A percentile compares a stretch with the other conserved stretches of the same genome.
Evolutionary conservation across 371 early-diverging fungal genomes (phyloP).

Genomic region (Mucor ambiguus): DNA sequence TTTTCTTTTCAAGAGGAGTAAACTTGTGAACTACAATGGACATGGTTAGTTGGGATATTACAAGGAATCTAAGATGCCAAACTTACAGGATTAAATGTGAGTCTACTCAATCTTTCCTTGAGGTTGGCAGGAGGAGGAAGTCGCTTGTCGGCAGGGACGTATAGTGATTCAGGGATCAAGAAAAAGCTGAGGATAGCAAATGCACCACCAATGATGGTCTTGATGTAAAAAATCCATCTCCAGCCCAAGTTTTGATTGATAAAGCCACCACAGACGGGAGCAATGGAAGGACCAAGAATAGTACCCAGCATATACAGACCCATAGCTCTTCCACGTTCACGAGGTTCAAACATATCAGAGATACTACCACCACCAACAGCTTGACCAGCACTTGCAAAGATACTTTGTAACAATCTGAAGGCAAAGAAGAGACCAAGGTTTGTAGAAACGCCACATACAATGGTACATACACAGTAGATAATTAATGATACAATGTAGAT

Average conservation of each 20-base stretch:
- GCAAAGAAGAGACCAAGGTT: constrained; percentile 37
- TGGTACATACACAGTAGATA: constrained; percentile 31
- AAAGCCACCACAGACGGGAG: constrained; percentile 58
- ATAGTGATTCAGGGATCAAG: constrained; percentile 55
- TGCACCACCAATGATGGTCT: constrained; percentile 51
- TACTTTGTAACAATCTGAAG: constrained; percentile 38
- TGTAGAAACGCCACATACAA: constrained; percentile 34
- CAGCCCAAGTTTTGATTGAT: constrained; percentile 52
- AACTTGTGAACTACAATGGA: constrained; percentile 25
- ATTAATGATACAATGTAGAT: constrained; percentile 7
- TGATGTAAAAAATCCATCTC: constrained; percentile 60
- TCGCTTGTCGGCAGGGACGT: constrained; percentile 17
- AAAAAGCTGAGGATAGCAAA: constrained; percentile 39
- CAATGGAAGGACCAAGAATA: constrained; percentile 54
- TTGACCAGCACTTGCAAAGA: constrained; percentile 35
- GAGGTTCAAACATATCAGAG: constrained; percentile 36
- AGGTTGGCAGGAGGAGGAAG: neutral
- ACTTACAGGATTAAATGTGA: constrained; percentile 44
- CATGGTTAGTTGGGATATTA: neutral
- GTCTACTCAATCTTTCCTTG: constrained; percentile 10
- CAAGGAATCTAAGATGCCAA: too few species aligned
- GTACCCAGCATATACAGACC: constrained; percentile 45
- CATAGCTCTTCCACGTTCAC: constrained; percentile 42
- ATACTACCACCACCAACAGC: constrained; percentile 44
- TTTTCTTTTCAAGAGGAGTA: constrained; percentile 19